A percentile compares a stretch with the other conserved stretches of the same genome.
Evolutionary conservation across 805 yeast genomes (phyloP).

Genomic region (Grigorovia transvaalensis): DNA sequence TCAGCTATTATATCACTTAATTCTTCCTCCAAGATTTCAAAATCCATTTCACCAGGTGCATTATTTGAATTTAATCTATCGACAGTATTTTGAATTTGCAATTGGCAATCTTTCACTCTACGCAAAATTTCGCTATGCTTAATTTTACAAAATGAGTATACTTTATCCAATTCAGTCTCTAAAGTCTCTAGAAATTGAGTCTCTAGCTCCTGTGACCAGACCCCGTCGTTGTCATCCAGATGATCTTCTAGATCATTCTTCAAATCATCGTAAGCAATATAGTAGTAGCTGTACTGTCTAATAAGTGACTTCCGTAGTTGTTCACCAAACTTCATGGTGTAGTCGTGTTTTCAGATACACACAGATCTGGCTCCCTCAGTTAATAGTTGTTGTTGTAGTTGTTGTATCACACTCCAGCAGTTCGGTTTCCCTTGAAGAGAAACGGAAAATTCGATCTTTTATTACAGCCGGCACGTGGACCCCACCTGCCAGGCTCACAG

Average conservation of each 20-base stretch:
- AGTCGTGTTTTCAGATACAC: background rate
- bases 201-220: slow-evolving; percentile 73
- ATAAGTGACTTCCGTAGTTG: slow-evolving; percentile 81
- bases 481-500: too few species aligned
- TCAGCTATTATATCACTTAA: slow-evolving; percentile 86
- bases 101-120: slow-evolving; percentile 74
- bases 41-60: slow-evolving; percentile 54
- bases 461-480: too few species aligned
- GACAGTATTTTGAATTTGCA: slow-evolving; percentile 57
- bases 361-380: too few species aligned
- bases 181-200: slow-evolving; percentile 65
- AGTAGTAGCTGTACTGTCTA: slow-evolving; percentile 83
- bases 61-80: slow-evolving; percentile 40
- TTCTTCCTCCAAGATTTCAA: slow-evolving; percentile 65
- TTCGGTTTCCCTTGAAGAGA: too few species aligned
- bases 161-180: slow-evolving; percentile 85
- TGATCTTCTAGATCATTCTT: slow-evolving; percentile 71
- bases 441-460: too few species aligned
- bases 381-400: too few species aligned
- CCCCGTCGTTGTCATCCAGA: slow-evolving; percentile 39
- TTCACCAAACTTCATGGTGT: slow-evolving; percentile 86
- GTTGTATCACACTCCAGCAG: too few species aligned
- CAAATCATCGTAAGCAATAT: slow-evolving; percentile 83
- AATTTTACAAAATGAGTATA: slow-evolving; percentile 80
- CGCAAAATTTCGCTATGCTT: slow-evolving; percentile 79